These are phyloP conservation scores for Aurifilum marmelostoma DNA, from an alignment of 2,329 filamentous ascomycete species.

Conservation along the genomic window DNA sequence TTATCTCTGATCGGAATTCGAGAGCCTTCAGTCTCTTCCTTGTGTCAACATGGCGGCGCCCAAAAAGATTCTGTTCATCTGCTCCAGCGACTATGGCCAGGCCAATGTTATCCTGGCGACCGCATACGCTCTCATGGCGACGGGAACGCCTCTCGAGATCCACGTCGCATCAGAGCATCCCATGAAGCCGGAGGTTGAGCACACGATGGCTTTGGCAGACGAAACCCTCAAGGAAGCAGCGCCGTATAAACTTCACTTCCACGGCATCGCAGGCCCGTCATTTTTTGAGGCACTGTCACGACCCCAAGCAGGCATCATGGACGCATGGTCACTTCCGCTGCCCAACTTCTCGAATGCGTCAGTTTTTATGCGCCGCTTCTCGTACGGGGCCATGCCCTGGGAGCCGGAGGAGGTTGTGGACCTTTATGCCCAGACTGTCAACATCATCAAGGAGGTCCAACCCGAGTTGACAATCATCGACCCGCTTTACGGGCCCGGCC, in stretches of 20 bases:
- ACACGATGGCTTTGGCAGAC: slow-evolving; percentile 30
- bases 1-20: too few relatives aligned
- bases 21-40: too few relatives aligned
- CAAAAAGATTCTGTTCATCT: slow-evolving; percentile 38
- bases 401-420: slow-evolving; percentile 36
- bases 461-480: slow-evolving; percentile 41
- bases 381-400: slow-evolving; percentile 35
- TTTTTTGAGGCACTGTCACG: slow-evolving; percentile 30
- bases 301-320: slow-evolving; percentile 29
- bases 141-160: slow-evolving; percentile 38
- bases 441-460: slow-evolving; percentile 38
- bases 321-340: slow-evolving; percentile 14
- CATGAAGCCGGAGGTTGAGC: slow-evolving; percentile 30
- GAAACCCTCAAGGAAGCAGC: slow-evolving; percentile 26
- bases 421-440: slow-evolving; percentile 34
- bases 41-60: not conserved
- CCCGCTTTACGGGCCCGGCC: slow-evolving; percentile 39
- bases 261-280: slow-evolving; percentile 33
- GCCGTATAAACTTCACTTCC: slow-evolving; percentile 34
- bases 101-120: slow-evolving; percentile 44
- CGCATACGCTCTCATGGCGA: slow-evolving; percentile 39
- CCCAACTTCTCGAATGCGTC: slow-evolving; percentile 27
- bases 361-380: slow-evolving; percentile 22
- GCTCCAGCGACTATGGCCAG: slow-evolving; percentile 39
- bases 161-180: slow-evolving; percentile 41